Evolutionary conservation across 805 yeast species (phyloP).

Genomic region (Peterozyma toletana): DNA sequence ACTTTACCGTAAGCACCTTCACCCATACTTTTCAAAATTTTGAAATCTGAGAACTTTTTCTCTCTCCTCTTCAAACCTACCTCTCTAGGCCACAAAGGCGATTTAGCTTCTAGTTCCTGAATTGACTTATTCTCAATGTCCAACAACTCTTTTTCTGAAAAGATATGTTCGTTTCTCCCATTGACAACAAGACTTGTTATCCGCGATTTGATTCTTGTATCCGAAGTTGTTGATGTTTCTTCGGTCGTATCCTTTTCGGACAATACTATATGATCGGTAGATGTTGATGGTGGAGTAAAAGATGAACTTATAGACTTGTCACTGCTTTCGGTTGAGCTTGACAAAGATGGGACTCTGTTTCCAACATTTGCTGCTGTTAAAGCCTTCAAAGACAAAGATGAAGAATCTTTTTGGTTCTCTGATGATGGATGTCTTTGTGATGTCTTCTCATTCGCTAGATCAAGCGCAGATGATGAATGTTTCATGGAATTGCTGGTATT

Average conservation of each 20-base stretch:
- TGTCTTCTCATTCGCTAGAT: background rate
- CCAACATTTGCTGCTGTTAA: background rate
- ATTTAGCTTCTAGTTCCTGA: constrained; percentile 24
- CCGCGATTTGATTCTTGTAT: background rate
- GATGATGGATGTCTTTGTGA: background rate
- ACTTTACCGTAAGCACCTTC: constrained; percentile 98
- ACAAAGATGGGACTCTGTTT: constrained; percentile 4
- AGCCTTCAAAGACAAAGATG: background rate
- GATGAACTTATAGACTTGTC: constrained; percentile 2
- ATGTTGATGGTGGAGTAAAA: constrained; percentile 4
- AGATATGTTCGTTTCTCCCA: constrained; percentile 1
- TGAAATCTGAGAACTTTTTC: constrained; percentile 66
- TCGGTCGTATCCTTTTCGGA: background rate
- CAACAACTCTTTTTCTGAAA: constrained; percentile 24
- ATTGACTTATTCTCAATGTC: constrained; percentile 38
- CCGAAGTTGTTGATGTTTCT: background rate
- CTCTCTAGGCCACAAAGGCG: constrained; percentile 42
- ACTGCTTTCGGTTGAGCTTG: constrained; percentile 2
- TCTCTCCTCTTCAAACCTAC: constrained; percentile 67
- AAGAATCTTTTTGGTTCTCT: background rate
- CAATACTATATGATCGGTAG: constrained; percentile 3
- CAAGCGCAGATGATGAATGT: constrained; percentile 2
- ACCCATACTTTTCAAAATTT: constrained; percentile 72
- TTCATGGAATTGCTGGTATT: background rate
- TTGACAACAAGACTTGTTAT: constrained; percentile 2